Conservation (phyloP, 2,329 filamentous ascomycete species). For the Monilinia laxa region DNA sequence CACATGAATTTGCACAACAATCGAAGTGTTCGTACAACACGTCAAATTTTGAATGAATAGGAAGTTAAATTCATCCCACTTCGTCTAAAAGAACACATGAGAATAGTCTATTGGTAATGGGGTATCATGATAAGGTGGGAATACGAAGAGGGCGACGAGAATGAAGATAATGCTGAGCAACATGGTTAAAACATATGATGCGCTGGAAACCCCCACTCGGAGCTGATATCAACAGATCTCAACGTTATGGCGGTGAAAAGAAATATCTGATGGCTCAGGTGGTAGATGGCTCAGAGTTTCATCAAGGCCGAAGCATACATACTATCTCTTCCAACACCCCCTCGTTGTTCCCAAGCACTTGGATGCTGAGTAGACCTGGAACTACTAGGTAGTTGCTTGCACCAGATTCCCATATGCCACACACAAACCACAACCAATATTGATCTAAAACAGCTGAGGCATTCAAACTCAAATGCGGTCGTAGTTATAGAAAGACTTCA, state of each 20-base stretch:
- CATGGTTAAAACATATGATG: background rate
- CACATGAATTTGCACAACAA: slow-evolving; percentile 6
- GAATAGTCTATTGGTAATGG: background rate
- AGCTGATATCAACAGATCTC: background rate
- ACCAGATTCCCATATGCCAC: background rate
- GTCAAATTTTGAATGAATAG: background rate
- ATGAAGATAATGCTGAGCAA: slow-evolving; percentile 23
- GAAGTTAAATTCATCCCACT: background rate
- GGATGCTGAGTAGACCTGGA: background rate
- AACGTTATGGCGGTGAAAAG: background rate
- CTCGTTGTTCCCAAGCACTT: background rate
- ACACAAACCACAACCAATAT: background rate
- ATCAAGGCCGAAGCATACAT: background rate
- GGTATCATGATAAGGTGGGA: slow-evolving; percentile 7
- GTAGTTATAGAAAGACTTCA: background rate
- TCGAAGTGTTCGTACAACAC: background rate
- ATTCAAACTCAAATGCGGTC: background rate
- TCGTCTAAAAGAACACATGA: background rate
- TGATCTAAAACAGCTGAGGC: background rate
- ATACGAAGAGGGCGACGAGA: slow-evolving; percentile 16
- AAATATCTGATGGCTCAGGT: background rate
- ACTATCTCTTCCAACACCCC: slow-evolving; percentile 3
- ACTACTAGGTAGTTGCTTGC: background rate
- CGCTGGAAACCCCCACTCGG: background rate
- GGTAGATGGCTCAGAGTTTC: background rate